Evolutionary conservation across 345 rosid genomes (phyloP), one percentile per base, ranked within the genome.

Genomic region (Brassica cretica): DNA sequence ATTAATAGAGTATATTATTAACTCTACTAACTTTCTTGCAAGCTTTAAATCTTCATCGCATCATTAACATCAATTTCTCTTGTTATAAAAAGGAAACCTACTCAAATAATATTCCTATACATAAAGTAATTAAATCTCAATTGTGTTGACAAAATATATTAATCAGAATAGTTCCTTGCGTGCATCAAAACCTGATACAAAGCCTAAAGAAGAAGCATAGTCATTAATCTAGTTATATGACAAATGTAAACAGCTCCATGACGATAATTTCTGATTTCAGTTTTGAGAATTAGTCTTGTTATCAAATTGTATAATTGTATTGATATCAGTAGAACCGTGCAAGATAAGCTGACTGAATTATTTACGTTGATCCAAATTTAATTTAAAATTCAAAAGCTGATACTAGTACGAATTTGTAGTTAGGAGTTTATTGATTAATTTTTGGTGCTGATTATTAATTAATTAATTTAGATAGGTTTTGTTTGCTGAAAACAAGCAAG

Each of bases 101-200:
- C 64, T 60, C 64, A 25, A 11, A 5, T 25, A 8, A 12, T 24
- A 25, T 60, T 60, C 33, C 11, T 60, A 29, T 60, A 15, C 25
- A 60, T 59, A 10, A 11, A 59, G 30, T 21, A 25, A 10, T 27
- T 27, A 27, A 61, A 61, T 27, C 18, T 49, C 16, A 61, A 1
- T 27, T 27, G n/a, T 27, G 35, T 11, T 16, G 2, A 16, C 24
- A 55, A 16, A 18, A 55, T 5, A 32, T 35, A 11, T 33, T 11
- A 21, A 14, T 58, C 74, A 35, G 55, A 59, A 15, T 27, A 73
- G 33, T 64, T 18, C 76, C 21, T 63, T 73, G 69, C 62, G 64
- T 74, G 77, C 53, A 51, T 73, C 10, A 51, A 14, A 32, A 19
- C 29, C 39, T 24, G 41, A 58, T 65, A 56, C 55, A 74, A 74